Evolutionary conservation across 192 early-diverging fungal species (phyloP).

Genomic region (Cladochytrium replicatum): DNA sequence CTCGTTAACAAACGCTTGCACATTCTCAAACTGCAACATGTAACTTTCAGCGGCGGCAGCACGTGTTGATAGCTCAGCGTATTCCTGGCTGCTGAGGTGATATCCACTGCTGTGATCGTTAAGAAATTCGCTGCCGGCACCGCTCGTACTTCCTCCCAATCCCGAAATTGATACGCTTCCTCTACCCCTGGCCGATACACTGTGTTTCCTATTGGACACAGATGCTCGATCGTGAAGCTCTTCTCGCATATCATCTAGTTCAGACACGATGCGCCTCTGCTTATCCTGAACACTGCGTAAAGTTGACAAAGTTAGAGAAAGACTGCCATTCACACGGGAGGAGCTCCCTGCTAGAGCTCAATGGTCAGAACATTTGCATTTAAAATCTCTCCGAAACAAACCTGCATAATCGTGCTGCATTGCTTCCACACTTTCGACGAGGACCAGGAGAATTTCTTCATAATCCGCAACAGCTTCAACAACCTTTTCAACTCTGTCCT

Average conservation of each 20-base stretch:
- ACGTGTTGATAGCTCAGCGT: constrained; percentile 19
- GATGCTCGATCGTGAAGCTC: constrained; percentile 6
- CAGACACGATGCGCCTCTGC: constrained; percentile 16
- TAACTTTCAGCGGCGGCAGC: constrained; percentile 16
- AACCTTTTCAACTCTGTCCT: constrained; percentile 7
- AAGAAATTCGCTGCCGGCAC: too few species aligned
- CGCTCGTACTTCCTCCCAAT: background rate
- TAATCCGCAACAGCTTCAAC: constrained; percentile 17
- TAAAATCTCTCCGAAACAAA: background rate
- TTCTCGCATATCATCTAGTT: constrained; percentile 17
- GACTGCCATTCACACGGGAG: too few species aligned
- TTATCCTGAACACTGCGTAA: constrained; percentile 13
- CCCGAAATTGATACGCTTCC: constrained; percentile 12
- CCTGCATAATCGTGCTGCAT: constrained; percentile 6
- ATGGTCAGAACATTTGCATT: constrained; percentile 7
- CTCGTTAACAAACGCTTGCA: constrained; percentile 22
- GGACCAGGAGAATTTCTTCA: constrained; percentile 7
- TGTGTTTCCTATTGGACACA: too few species aligned
- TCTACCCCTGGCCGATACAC: too few species aligned
- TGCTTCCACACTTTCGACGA: constrained; percentile 12
- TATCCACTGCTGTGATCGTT: constrained; percentile 3
- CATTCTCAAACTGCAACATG: constrained; percentile 23
- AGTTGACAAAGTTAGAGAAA: too few species aligned
- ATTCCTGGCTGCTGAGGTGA: constrained; percentile 14
- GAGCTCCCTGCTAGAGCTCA: too few species aligned